A percentile compares a stretch with the other conserved stretches of the same genome.
Conservation (phyloP, 2,329 filamentous ascomycete genomes). For the Fonsecaea pedrosoi region DNA sequence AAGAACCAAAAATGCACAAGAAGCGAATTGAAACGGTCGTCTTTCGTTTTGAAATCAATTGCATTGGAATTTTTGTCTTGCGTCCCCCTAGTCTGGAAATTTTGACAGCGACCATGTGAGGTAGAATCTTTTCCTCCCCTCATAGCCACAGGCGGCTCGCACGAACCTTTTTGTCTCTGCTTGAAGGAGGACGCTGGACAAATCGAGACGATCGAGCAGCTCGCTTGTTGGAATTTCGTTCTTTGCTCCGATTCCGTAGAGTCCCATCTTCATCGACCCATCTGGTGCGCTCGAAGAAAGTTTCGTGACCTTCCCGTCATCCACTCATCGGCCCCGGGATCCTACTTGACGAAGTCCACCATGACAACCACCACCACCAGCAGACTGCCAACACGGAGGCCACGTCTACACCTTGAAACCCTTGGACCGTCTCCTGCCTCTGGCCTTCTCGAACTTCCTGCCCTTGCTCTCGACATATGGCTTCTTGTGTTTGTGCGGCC, state of each 20-base stretch:
- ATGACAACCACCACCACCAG: constrained; percentile 28
- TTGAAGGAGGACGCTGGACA: not conserved
- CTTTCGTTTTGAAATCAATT: constrained; percentile 1
- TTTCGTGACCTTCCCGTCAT: not conserved
- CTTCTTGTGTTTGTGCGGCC: constrained; percentile 99
- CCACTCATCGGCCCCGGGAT: not conserved
- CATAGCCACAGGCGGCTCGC: not conserved
- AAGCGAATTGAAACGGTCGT: not conserved
- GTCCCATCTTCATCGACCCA: not conserved
- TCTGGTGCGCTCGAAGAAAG: not conserved
- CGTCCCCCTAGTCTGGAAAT: not conserved
- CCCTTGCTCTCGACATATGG: constrained; percentile 98
- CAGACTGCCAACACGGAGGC: not conserved
- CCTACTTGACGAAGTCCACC: constrained; percentile 7
- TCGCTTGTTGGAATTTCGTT: not conserved
- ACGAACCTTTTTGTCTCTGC: not conserved
- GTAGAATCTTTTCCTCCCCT: not conserved
- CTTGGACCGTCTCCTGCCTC: constrained; percentile 96
- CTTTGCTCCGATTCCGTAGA: not conserved
- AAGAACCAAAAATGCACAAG: not conserved
- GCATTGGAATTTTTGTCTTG: constrained; percentile 6
- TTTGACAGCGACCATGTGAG: not conserved
- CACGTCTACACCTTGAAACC: constrained; percentile 97
- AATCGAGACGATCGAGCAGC: not conserved
- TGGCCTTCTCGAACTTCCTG: constrained; percentile 98